These are phyloP conservation scores for Picea glauca DNA, from an alignment of 75 land plant species.

Conservation along the genomic window DNA sequence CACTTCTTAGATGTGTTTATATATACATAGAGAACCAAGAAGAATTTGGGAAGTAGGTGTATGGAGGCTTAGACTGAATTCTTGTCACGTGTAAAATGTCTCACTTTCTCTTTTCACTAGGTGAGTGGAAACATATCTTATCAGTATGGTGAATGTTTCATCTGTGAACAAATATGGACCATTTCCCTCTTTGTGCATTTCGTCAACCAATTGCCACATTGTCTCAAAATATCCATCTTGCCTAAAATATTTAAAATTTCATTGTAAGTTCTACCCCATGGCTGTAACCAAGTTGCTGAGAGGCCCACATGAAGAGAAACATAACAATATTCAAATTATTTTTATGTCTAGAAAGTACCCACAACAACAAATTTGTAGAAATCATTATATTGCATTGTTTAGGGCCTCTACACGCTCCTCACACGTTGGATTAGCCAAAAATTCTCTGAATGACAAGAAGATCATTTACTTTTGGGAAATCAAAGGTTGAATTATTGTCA, in stretches of 20 bases:
- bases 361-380: conserved; percentile 27
- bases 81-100: conserved; percentile 35
- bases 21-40: conserved; percentile 42
- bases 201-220: conserved; percentile 33
- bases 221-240: conserved; percentile 26
- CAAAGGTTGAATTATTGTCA: no score
- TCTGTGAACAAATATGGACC: conserved; percentile 23
- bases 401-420: conserved; percentile 18
- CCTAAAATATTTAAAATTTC: conserved; percentile 53
- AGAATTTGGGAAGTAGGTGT: conserved; percentile 41
- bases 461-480: no score
- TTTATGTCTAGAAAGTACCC: conserved; percentile 27
- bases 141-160: conserved; percentile 25
- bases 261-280: conserved; percentile 37
- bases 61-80: conserved; percentile 32
- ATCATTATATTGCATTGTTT: conserved; percentile 4
- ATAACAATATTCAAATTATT: conserved; percentile 43
- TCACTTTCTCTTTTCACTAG: conserved; percentile 40
- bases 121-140: conserved; percentile 41
- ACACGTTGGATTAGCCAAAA: no score
- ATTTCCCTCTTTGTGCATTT: conserved; percentile 28
- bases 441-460: no score
- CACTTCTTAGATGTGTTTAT: conserved; percentile 53
- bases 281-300: conserved; percentile 8
- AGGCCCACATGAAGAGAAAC: conserved; percentile 38